Evolutionary conservation across 306 rosid genomes (phyloP).

Genomic region (Psophocarpus tetragonolobus): DNA sequence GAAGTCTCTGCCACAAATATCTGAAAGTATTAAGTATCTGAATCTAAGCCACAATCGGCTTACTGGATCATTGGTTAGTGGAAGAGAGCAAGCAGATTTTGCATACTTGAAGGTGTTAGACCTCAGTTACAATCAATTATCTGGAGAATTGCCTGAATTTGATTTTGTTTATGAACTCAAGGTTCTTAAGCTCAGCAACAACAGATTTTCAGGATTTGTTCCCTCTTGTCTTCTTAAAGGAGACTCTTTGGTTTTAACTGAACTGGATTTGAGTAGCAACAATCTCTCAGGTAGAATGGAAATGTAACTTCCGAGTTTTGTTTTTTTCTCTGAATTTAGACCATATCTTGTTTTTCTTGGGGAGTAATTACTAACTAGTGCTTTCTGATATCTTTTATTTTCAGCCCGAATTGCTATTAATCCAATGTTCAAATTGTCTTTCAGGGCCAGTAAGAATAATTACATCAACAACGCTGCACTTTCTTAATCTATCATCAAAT

Average conservation of each 20-base stretch:
- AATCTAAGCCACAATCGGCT: conserved; percentile 74
- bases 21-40: conserved; percentile 60
- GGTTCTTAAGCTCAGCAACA: conserved; percentile 76
- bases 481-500: conserved; percentile 67
- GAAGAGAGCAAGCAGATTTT: conserved; percentile 52
- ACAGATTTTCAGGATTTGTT: conserved; percentile 64
- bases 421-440: conserved; percentile 39
- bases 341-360: not conserved
- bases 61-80: conserved; percentile 62
- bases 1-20: conserved; percentile 51
- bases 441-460: conserved; percentile 64
- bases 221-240: conserved; percentile 71
- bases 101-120: conserved; percentile 73
- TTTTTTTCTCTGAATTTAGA: not conserved
- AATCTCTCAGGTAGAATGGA: conserved; percentile 63
- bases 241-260: conserved; percentile 63
- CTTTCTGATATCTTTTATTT: not conserved
- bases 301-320: not conserved
- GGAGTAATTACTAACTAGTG: not conserved
- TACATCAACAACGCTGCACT: conserved; percentile 57
- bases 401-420: not conserved
- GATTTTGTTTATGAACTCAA: conserved; percentile 78
- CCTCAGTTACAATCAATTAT: conserved; percentile 72
- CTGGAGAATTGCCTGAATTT: conserved; percentile 78
- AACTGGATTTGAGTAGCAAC: conserved; percentile 80